Evolutionary conservation across 345 rosid genomes (phyloP), one percentile per base, ranked within the genome.

Genomic region (Arabis alpina): DNA sequence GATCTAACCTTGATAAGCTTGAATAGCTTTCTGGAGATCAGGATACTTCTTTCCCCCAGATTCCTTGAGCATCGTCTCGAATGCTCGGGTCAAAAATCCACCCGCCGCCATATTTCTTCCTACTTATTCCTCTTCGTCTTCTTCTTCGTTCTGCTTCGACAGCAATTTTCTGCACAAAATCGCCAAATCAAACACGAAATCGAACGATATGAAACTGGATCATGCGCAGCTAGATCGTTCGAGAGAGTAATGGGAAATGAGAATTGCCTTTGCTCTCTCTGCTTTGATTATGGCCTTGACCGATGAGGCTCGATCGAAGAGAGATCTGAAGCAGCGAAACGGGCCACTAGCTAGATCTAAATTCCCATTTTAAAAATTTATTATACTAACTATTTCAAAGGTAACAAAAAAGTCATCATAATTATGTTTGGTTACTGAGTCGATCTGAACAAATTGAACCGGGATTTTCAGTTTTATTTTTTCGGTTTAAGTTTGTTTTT

Each of bases 41-140:
- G 93, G 88, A 54, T 55, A 80, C 86, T 89, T 91, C 79, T 88
- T 91, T 66, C 89, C 79, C 15, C 86, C 81, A 65, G 95, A 89
- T 80, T 94, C 99, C 80, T 91, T 94, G 73, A 94, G 92, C 84
- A 94, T 91, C 70, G 93, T 81, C 84, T 94, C 98, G 68, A 94
- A 91, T 36, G 97, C 97, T 41, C 99, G 93, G 77, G 77, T 82
- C 68, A 94, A 82, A 64, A 94, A 94, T 23, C 98, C 99, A 25
- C 96, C 99, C 10, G 98, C 99, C 70, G 98, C 99, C 85, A 77
- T 86, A 12, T 59, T 50, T 64, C 13, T 48, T 19, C 54, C 49
- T 37, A 19, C 55, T 30, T 63, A 44, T 41, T 47, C 11, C 8
- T 61, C 27, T 62, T 68, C 53, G 5, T 12, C 45, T 60, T 63